Evolutionary conservation across 106 monocot genomes (phyloP).

Genomic region (Xerophyta viscosa): DNA sequence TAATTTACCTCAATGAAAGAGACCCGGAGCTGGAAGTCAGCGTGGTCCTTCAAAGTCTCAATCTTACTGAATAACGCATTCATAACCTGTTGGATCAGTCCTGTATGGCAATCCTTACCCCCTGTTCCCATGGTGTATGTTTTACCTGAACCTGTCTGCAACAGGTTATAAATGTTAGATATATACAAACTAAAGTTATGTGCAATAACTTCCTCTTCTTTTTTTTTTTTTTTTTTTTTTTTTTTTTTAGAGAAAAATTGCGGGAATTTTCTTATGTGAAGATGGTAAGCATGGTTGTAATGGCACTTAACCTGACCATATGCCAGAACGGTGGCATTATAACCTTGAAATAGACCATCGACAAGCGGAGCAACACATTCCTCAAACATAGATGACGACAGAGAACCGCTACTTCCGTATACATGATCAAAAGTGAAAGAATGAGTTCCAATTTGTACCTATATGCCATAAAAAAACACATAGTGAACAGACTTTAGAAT

Average conservation of each 20-base stretch:
- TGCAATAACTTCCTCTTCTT: too few relatives aligned
- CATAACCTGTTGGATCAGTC: conserved; percentile 89
- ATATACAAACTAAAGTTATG: too few relatives aligned
- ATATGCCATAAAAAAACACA: conserved; percentile 1
- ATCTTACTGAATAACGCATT: conserved; percentile 72
- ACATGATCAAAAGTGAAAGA: conserved; percentile 98
- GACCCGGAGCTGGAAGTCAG: conserved; percentile 88
- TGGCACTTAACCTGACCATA: conserved; percentile 77
- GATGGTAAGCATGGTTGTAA: not conserved
- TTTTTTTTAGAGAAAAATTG: not conserved
- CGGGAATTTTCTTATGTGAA: not conserved
- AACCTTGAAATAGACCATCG: conserved; percentile 97
- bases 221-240: too few relatives aligned
- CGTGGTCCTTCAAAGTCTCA: conserved; percentile 57
- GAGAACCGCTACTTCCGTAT: conserved; percentile 80
- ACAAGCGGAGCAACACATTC: conserved; percentile 89
- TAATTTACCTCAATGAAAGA: conserved; percentile 94
- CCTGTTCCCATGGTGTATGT: conserved; percentile 99
- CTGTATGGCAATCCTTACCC: conserved; percentile 59
- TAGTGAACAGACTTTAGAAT: not conserved
- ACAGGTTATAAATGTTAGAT: too few relatives aligned
- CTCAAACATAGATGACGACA: conserved; percentile 81
- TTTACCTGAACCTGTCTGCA: conserved; percentile 99
- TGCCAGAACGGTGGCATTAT: conserved; percentile 98
- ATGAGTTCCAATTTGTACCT: conserved; percentile 96